These are phyloP conservation scores for Debaryomyces coudertii DNA, from an alignment of 1,139 yeast genomes.

Conservation along the genomic window DNA sequence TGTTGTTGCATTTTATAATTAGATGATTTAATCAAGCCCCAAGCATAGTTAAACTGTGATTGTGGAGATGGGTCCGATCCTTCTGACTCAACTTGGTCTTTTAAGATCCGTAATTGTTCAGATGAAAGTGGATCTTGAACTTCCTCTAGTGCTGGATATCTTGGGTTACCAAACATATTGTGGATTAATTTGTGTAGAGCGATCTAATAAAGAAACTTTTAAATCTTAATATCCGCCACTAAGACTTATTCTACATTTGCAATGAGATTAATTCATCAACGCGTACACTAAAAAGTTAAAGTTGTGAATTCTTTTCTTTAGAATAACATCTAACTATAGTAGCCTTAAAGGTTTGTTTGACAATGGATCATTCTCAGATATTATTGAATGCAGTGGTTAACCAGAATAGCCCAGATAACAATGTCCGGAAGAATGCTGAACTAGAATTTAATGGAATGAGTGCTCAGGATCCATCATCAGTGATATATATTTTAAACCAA, in stretches of 20 bases:
- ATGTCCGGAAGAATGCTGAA: constrained; percentile 38
- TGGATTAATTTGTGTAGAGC: background rate
- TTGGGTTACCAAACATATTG: constrained; percentile 15
- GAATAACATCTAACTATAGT: background rate
- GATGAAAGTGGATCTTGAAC: constrained; percentile 62
- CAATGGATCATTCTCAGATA: constrained; percentile 9
- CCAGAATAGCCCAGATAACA: constrained; percentile 45
- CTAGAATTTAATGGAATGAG: constrained; percentile 33
- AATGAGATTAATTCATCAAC: constrained; percentile 3
- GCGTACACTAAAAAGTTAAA: constrained; percentile 2
- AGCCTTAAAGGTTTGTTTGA: background rate
- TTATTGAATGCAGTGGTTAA: constrained; percentile 25
- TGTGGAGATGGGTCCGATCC: constrained; percentile 80
- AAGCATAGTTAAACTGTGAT: constrained; percentile 89
- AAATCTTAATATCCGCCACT: constrained; percentile 5
- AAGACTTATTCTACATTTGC: background rate
- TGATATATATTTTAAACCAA: constrained; percentile 33
- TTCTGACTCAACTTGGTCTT: constrained; percentile 79
- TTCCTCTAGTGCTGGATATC: constrained; percentile 48
- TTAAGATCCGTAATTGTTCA: constrained; percentile 74
- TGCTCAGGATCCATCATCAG: constrained; percentile 34
- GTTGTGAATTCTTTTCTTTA: background rate
- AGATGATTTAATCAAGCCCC: constrained; percentile 86
- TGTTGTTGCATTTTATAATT: constrained; percentile 65
- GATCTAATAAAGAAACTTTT: background rate